Evolutionary conservation across 495 filamentous ascomycete species (phyloP), one percentile per base, ranked within the genome.

Genomic region (Collariella sp.): DNA sequence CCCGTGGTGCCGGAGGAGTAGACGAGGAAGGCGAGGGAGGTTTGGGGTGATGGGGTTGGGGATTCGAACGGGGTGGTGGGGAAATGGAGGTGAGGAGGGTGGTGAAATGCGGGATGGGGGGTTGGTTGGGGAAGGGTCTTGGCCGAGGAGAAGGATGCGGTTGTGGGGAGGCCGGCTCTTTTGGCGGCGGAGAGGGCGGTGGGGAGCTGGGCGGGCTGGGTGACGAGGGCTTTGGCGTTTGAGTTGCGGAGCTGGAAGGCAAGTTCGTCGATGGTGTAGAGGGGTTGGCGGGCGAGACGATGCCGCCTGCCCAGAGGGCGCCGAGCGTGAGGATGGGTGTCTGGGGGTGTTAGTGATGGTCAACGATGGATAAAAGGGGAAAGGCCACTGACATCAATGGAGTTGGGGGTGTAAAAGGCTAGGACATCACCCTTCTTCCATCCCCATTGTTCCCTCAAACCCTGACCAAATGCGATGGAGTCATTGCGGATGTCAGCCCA

Each of bases 1-100:
- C 91, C 91, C 0, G 91, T 96, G 0, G 91, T 96, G n/a, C 91
- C 91, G 23, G 83, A 88, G 31, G 80, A 86, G 69, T 96, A 97
- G 56, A 93, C 75, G 20, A 88, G 68, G 61, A 86, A 88, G 15
- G 81, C 80, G 12, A 83, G 46, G 56, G 87, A 85, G 52, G 79
- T 43, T 72, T 70, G 0, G 75, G 52, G 81, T 68, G 13, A 81
- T 55, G 56, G 20, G 80, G 52, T n/a, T n/a, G 52, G 75, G 73
- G 22, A 74, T 44, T 13, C 69, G 54, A 62, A 56, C 55, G 56
- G 72, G 45, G 48, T 68, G 22, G 46, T 34, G 10, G 31, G 3
- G 26, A 31, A 3, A 78, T 78, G 3, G 78, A 76, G 61, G 83
- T 84, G 45, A 76, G 69, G 34, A 95, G 79, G 38, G 79, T 83